Evolutionary conservation across 192 early-diverging fungal species (phyloP), one percentile per base, ranked within the genome.

Genomic region (Coemansia sp.): DNA sequence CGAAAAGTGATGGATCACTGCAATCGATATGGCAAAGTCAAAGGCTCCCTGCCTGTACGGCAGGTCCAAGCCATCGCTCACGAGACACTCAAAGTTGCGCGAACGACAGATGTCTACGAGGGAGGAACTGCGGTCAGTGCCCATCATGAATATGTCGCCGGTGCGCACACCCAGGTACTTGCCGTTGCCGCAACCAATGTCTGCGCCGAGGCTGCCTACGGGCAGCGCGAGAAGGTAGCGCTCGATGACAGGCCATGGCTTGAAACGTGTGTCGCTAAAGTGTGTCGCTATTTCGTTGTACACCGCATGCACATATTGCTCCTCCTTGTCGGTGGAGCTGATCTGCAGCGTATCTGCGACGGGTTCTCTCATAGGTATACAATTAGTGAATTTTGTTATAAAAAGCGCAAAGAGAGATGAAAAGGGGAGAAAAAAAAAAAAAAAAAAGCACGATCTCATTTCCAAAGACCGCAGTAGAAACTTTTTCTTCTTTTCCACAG

Each of bases 181-280:
- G 46, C 97, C 97, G 80, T 99, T 99, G 11, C 97, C 97, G 70
- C 97, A 97, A 17, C 97, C 97, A 27, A 99, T 88, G 80, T 99
- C 97, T 1, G 91, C 93, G 12, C 97, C 97, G 2, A 99, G 31
- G 58, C 90, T 91, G 5, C 93, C 95, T 3, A 70, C 5, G 0
- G 86, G 75, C 62, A 89, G 83, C 0, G 64, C 78, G 29, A 67
- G 70, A 6, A 99, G 77, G 64, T 95, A 99, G 21, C 86, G 69
- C 61, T 96, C 93, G 1, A 99, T 93, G 1, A 98, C 95, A 0
- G 97, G 97, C 97, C 97, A 99, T 38, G 97, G 92, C 90, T 99
- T 99, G 87, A 97, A 97, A 31, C 97, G 89, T 3, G 97, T 99
- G 67, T 90, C 89, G 72, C 91, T 93, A 70, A 99, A 99, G 76